Base-by-base conservation (phyloP, 345 rosid genomes). In the Carallia pectinifolia region DNA sequence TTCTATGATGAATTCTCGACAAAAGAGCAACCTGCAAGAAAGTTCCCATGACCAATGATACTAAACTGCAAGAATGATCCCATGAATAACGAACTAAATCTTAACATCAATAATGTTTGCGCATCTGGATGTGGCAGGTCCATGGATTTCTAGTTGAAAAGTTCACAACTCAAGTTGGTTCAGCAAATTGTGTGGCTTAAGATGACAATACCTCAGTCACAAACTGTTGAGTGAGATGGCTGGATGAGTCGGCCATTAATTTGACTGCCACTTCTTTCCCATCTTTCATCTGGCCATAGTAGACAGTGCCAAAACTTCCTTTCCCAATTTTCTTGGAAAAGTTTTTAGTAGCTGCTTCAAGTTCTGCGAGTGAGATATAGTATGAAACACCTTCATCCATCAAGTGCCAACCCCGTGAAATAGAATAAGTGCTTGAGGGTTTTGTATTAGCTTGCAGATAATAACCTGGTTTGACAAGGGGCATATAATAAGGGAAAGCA, bases 1-100 rank as follows among this genome's bases (percentile, higher is more conserved):
- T 90, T 71, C 98, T 83, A 73, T 96, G 99, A 79, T 96, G 98
- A 73, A 96, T 96, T 82, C 98, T 92, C 7, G 99, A 96, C 83
- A 96, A 76, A 1, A 95, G 87, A 16, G 99, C 93, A 72, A 91
- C 88, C 97, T 91, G 83, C 81, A 85, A 38, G 56, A 7, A 58
- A 29, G 38, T 37, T 70, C 31, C 27, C 64, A 13, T 23, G 53
- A 53, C 67, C 19, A 73, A 61, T 54, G 58, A 40, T 34, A 40
- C 10, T 5, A 37, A 6, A 56, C 33, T 39, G 3, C 39, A 17
- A 48, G 27, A 37, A 58, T n/a, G 36, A 36, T 69, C 38, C 29
- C 65, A 15, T 37, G 39, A 55, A 62, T 27, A 72, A 58, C 53
- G 52, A 37, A 17, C 50, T 6, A 50, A 38, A 3, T 7, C 53